These are phyloP conservation scores for Plasmodium gonderi DNA, from an alignment of 169 alveolate species.

Conservation along the genomic window DNA sequence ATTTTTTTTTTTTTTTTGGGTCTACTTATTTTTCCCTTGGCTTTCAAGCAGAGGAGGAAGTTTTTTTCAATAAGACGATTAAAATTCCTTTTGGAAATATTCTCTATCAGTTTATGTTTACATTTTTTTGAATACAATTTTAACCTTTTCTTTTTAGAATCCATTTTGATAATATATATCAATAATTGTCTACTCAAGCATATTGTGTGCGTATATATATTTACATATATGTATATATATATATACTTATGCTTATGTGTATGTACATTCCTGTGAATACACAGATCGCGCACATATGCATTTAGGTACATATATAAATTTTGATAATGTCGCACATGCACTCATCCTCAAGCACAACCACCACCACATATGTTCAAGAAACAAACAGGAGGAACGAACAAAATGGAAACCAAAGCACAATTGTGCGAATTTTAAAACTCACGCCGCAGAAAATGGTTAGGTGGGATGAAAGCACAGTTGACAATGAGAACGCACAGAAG, in stretches of 20 bases:
- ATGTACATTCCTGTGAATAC: neutral
- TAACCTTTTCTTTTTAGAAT: neutral
- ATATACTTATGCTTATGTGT: neutral
- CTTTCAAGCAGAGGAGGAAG: too few species aligned
- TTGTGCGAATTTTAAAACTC: slow-evolving; percentile 61
- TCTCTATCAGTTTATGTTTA: neutral
- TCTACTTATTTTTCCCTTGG: too few species aligned
- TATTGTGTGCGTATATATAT: too few species aligned
- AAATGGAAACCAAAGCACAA: slow-evolving; percentile 24
- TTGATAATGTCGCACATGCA: slow-evolving; percentile 61
- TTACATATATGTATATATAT: neutral
- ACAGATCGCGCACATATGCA: neutral
- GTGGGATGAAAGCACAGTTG: slow-evolving; percentile 67
- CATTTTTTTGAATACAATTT: neutral
- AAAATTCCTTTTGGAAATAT: too few species aligned
- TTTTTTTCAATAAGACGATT: too few species aligned
- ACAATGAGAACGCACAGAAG: slow-evolving; percentile 66
- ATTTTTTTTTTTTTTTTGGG: too few species aligned
- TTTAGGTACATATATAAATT: neutral
- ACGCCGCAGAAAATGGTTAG: slow-evolving; percentile 63
- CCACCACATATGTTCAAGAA: slow-evolving; percentile 70
- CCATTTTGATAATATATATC: neutral
- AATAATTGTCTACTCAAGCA: neutral
- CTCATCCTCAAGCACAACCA: slow-evolving; percentile 30
- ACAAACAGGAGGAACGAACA: slow-evolving; percentile 16